phyloP scores from a whole-genome alignment of 2,329 filamentous ascomycete species.

The Hansfordia pulvinata region DNA sequence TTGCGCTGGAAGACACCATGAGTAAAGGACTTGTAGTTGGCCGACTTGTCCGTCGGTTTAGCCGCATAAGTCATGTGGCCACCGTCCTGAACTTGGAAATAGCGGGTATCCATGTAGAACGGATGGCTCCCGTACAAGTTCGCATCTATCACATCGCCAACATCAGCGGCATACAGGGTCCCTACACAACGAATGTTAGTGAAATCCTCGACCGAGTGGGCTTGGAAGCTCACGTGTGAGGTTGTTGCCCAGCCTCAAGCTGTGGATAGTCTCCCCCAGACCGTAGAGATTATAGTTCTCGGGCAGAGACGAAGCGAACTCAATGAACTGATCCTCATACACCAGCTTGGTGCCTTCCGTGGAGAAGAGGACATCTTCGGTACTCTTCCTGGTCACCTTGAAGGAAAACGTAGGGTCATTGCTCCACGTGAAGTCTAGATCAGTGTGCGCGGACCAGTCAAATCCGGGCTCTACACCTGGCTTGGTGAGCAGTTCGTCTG shows the following conservation, averaged over 20 bases:
- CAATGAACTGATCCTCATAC: slow-evolving; percentile 67
- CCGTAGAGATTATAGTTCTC: slow-evolving; percentile 66
- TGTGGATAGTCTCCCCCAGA: slow-evolving; percentile 60
- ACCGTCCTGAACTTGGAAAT: slow-evolving; percentile 43
- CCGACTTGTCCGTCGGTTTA: slow-evolving; percentile 35
- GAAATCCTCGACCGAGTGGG: neutral
- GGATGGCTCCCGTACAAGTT: slow-evolving; percentile 71
- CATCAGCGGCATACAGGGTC: slow-evolving; percentile 49
- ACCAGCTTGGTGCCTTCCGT: slow-evolving; percentile 52
- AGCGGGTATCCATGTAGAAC: slow-evolving; percentile 68
- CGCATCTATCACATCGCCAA: slow-evolving; percentile 46
- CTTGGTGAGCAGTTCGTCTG: slow-evolving; percentile 46
- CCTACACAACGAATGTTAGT: slow-evolving; percentile 14
- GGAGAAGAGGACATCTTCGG: slow-evolving; percentile 53
- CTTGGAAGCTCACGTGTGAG: slow-evolving; percentile 36
- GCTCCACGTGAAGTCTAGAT: slow-evolving; percentile 38
- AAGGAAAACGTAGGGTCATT: slow-evolving; percentile 54
- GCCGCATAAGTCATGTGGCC: slow-evolving; percentile 38
- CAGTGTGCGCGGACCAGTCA: slow-evolving; percentile 31
- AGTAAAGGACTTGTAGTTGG: slow-evolving; percentile 50
- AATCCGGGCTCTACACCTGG: slow-evolving; percentile 27
- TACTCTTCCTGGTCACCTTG: slow-evolving; percentile 42
- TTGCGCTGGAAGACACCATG: slow-evolving; percentile 72
- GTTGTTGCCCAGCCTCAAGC: slow-evolving; percentile 59
- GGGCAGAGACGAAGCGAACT: slow-evolving; percentile 52